Evolutionary conservation across 78 protist species (phyloP).

Genomic region (Dictyostelium capitatum): DNA sequence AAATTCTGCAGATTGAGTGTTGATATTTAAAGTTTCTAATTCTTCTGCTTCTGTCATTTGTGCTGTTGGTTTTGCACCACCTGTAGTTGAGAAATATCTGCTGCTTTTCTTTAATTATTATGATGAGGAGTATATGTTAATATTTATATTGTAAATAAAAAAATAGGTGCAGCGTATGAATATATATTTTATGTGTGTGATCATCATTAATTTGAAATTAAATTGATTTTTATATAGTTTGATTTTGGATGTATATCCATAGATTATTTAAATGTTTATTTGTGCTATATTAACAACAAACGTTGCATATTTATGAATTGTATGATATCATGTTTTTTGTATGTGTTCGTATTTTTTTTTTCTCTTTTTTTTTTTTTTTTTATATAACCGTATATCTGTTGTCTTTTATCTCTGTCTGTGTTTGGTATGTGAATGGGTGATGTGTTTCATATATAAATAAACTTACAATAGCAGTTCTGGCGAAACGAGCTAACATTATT

Average conservation of each 20-base stretch:
- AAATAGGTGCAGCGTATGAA: not conserved
- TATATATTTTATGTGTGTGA: not conserved
- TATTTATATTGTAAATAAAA: not conserved
- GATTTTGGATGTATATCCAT: not conserved
- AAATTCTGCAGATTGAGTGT: not conserved
- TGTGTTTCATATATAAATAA: not conserved
- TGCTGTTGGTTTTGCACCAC: not conserved
- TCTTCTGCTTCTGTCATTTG: not conserved
- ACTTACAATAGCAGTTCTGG: slow-evolving; percentile 18
- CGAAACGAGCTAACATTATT: slow-evolving; percentile 15
- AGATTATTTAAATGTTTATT: too few relatives aligned
- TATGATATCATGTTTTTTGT: too few relatives aligned
- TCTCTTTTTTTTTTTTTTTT: not conserved
- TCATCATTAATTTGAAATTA: not conserved
- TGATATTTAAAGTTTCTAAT: not conserved
- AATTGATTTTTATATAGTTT: not conserved
- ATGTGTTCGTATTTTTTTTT: not conserved
- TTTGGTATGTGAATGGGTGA: not conserved
- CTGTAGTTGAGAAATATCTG: slow-evolving; percentile 3
- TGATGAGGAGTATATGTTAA: not conserved
- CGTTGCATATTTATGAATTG: not conserved
- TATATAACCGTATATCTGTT: not conserved
- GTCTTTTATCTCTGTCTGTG: not conserved
- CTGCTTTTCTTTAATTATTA: not conserved
- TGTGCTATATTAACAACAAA: not conserved